Percentiles rank a stretch among this genome's conserved stretches.
phyloP scores from a whole-genome alignment of 148 eudicot species.

The Beta vulgaris region DNA sequence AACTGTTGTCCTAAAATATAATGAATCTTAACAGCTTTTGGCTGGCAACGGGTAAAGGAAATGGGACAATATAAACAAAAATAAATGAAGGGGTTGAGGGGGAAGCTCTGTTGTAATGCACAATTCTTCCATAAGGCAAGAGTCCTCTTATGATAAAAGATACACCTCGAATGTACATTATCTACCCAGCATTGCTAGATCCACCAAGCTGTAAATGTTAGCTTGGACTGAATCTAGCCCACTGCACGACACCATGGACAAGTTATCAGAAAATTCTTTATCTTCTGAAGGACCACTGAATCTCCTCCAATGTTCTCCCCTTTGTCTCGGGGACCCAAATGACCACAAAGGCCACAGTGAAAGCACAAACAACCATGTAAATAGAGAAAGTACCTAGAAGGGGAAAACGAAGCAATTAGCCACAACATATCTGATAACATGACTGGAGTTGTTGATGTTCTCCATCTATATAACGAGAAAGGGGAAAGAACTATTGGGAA shows the following conservation, averaged over 20 bases:
- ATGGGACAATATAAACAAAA: no score
- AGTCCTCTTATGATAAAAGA: background rate
- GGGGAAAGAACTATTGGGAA: background rate
- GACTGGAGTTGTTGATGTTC: background rate
- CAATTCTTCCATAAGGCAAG: background rate
- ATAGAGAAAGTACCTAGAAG: conserved; percentile 58
- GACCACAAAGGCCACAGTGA: conserved; percentile 47
- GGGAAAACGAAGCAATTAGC: background rate
- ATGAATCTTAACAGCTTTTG: background rate
- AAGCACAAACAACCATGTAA: conserved; percentile 50
- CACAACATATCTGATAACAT: background rate
- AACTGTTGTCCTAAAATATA: no score
- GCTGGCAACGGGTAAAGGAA: background rate
- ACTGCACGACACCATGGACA: background rate
- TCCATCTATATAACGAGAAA: background rate
- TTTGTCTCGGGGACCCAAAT: conserved; percentile 85
- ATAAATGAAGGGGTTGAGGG: background rate
- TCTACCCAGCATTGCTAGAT: background rate
- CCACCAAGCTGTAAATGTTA: conserved; percentile 3
- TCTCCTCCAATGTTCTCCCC: conserved; percentile 76
- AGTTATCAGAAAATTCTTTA: background rate
- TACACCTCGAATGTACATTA: background rate
- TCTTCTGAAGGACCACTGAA: conserved; percentile 66
- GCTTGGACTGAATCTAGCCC: background rate
- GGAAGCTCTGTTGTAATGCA: background rate